Conservation (phyloP, 2,329 filamentous ascomycete genomes). For the Nigrospora osmanthi region DNA sequence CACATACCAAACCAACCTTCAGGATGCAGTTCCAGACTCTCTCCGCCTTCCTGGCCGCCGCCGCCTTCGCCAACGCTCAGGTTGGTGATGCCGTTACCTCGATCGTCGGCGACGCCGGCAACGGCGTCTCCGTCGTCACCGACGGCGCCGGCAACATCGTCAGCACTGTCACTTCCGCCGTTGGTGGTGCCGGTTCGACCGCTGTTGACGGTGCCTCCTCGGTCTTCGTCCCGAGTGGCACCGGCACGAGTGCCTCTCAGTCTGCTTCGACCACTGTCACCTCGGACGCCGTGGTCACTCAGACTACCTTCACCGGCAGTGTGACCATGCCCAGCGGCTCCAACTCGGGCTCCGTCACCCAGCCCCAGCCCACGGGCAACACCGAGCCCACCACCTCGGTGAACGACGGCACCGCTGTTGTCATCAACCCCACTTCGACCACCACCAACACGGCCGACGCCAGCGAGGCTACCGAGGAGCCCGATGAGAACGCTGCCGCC, state of each 20-base stretch:
- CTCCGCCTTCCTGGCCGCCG: background rate
- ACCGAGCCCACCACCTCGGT: background rate
- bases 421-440: background rate
- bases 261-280: background rate
- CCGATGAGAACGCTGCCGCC: background rate
- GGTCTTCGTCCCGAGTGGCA: background rate
- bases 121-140: background rate
- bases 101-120: background rate
- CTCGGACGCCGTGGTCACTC: background rate
- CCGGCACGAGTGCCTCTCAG: too few relatives aligned
- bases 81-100: background rate
- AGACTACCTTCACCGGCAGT: background rate
- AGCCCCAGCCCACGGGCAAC: background rate
- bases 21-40: constrained; percentile 1
- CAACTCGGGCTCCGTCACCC: background rate
- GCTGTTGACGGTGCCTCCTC: background rate
- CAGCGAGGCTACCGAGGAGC: background rate
- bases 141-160: background rate
- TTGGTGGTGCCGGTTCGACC: background rate
- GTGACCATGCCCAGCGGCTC: background rate
- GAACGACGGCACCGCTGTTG: background rate
- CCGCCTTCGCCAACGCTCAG: background rate
- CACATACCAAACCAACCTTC: background rate
- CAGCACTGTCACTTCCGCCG: background rate
- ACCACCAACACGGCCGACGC: background rate